Percentiles rank a stretch among this genome's conserved stretches.
phyloP scores from a whole-genome alignment of 2,329 filamentous ascomycete species.

The Ascochyta lentis region DNA sequence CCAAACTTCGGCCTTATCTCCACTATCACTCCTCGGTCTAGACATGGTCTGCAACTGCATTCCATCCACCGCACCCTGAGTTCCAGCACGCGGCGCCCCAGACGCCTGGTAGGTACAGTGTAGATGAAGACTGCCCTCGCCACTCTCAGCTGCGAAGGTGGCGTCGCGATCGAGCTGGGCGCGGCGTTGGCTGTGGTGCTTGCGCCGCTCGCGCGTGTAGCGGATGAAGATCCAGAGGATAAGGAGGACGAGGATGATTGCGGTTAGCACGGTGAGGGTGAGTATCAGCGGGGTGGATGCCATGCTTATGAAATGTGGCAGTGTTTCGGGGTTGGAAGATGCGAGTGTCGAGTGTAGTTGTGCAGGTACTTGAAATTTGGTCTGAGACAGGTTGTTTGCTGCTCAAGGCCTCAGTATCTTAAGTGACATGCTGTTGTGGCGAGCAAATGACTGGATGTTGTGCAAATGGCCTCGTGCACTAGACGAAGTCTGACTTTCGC shows the following conservation, averaged over 20 bases:
- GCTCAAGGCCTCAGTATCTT: background rate
- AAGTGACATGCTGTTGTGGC: background rate
- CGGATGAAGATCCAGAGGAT: slow-evolving; percentile 24
- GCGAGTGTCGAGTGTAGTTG: background rate
- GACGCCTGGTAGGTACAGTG: background rate
- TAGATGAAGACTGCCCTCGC: background rate
- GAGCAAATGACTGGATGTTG: background rate
- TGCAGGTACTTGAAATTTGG: no score
- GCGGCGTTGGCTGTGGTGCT: slow-evolving; percentile 1
- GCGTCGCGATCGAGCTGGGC: background rate
- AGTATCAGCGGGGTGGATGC: slow-evolving; percentile 19
- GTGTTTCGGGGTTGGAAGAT: background rate
- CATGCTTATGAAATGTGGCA: background rate
- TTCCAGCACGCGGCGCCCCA: background rate
- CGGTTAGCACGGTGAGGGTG: slow-evolving; percentile 22
- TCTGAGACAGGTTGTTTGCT: no score
- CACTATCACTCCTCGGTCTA: slow-evolving; percentile 20
- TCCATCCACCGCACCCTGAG: background rate
- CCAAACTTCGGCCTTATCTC: slow-evolving; percentile 28
- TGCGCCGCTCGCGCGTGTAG: slow-evolving; percentile 10
- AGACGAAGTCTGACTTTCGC: background rate
- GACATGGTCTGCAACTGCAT: background rate
- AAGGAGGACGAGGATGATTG: slow-evolving; percentile 21
- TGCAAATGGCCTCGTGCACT: background rate
- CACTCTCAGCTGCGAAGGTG: background rate